Base-by-base conservation (phyloP, 2,329 filamentous ascomycete genomes). In the Neonectria neomacrospora region DNA sequence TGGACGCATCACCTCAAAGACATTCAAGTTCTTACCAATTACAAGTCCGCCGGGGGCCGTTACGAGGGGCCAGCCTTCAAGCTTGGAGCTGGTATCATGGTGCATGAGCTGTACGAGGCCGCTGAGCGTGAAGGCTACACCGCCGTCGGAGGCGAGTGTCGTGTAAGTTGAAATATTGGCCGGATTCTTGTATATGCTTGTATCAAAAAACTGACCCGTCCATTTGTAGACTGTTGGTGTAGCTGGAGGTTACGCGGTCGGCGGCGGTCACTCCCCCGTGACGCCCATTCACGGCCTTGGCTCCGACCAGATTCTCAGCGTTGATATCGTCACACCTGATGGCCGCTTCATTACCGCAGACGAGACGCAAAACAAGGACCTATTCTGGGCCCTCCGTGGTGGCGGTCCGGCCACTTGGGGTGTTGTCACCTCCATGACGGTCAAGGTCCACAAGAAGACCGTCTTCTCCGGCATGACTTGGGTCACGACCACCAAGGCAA, bases 1-100 rank as follows among this genome's bases (percentile, higher is more conserved):
- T 88, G 87, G 81, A 88, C 82, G 9, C 85, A 87, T 66, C 74
- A 81, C 67, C 79, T 88, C 52, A 82, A 86, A 66, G 75, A 80
- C 8, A 68, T 72, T 20, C 44, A 72, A 51, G 54, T 71, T 26
- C 54, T 73, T 30, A 23, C 64, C 11, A 41, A 67, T n/a, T 75
- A 73, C 66, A 53, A 69, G 58, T 63, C 71, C 16, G 42, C 54
- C 8, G 45, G 45, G 8, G 60, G 63, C 18, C 56, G 68, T 8
- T 77, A 83, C 73, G 68, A 67, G 2, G 84, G 85, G 1, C 76
- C 80, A 2, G 85, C 85, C 1, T 80, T 87, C 73, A 87, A 84
- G 71, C 74, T 86, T 32, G 85, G 83, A 5, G 80, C 84, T 6
- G 86, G 86, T 58, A 80, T 88, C 23, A 80, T 85, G 66, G 83